phyloP scores from a whole-genome alignment of 257 asterid genomes.

The Penstemon davidsonii region DNA sequence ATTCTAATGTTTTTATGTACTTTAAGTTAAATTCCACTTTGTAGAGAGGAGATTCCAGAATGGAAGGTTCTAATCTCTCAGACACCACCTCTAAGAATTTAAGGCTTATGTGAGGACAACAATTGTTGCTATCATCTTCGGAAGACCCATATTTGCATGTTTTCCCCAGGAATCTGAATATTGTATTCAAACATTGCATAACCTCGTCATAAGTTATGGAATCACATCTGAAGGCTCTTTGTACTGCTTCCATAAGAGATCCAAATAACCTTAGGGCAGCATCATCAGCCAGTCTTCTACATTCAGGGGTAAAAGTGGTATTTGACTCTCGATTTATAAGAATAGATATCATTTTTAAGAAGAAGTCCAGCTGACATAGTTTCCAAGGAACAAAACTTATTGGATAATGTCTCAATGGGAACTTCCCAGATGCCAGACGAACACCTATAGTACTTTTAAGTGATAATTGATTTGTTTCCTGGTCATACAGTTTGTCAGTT shows the following conservation, averaged over 20 bases:
- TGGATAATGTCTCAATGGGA: constrained; percentile 52
- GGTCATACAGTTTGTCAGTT: constrained; percentile 31
- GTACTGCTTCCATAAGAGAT: constrained; percentile 61
- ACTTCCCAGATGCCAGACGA: constrained; percentile 39
- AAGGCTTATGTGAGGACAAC: constrained; percentile 40
- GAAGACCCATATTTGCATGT: constrained; percentile 38
- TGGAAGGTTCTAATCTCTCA: constrained; percentile 58
- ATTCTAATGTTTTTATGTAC: constrained; percentile 35
- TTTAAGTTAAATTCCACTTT: constrained; percentile 46
- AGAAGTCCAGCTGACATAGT: constrained; percentile 58
- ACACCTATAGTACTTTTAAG: constrained; percentile 27
- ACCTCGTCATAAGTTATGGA: constrained; percentile 53
- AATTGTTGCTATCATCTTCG: constrained; percentile 32
- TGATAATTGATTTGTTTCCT: constrained; percentile 29
- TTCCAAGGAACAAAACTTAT: constrained; percentile 62
- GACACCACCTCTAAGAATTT: constrained; percentile 51
- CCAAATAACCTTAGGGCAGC: constrained; percentile 58
- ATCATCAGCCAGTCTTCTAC: constrained; percentile 36
- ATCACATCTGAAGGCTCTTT: constrained; percentile 38
- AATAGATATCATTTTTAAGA: constrained; percentile 50
- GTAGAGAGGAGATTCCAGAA: constrained; percentile 71
- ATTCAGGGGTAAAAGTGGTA: constrained; percentile 37
- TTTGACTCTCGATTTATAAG: constrained; percentile 49
- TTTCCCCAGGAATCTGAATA: constrained; percentile 51
- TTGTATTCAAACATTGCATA: constrained; percentile 53